Conservation (phyloP, 1,284 basidiomycete genomes). For the Moesziomyces antarcticus region DNA sequence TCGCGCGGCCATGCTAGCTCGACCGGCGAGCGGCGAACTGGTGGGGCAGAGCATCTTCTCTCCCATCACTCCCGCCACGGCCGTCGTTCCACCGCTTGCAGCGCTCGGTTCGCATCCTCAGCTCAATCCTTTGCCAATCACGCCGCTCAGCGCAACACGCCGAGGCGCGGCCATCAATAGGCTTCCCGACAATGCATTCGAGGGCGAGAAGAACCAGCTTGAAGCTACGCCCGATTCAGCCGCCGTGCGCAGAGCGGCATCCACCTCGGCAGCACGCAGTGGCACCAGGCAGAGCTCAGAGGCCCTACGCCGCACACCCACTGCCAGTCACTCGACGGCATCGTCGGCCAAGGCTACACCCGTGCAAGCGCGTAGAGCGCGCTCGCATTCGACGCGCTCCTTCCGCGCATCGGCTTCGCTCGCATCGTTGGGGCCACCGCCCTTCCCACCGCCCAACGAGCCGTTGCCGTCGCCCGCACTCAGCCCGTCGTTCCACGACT, state of each 20-base stretch:
- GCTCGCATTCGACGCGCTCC: slow-evolving; percentile 28
- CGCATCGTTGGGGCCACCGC: slow-evolving; percentile 37
- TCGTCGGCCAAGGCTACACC: slow-evolving; percentile 13
- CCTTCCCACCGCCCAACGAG: slow-evolving; percentile 45
- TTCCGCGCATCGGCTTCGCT: slow-evolving; percentile 32
- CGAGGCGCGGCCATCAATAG: slow-evolving; percentile 31
- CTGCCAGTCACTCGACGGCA: slow-evolving; percentile 11
- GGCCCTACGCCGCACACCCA: slow-evolving; percentile 30
- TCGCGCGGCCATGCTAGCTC: neutral
- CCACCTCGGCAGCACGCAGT: slow-evolving; percentile 18
- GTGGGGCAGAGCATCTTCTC: slow-evolving; percentile 36
- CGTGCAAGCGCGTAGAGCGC: slow-evolving; percentile 23
- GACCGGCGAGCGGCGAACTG: slow-evolving; percentile 12
- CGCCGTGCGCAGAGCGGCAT: slow-evolving; percentile 25
- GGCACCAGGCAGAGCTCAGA: slow-evolving; percentile 14
- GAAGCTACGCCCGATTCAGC: slow-evolving; percentile 11
- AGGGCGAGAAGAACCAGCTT: neutral
- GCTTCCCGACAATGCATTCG: neutral
- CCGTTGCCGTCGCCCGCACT: slow-evolving; percentile 37
- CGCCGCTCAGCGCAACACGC: slow-evolving; percentile 48
- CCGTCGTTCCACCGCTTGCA: slow-evolving; percentile 1
- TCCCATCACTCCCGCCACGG: slow-evolving; percentile 34
- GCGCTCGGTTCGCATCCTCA: slow-evolving; percentile 11
- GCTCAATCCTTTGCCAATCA: slow-evolving; percentile 28
- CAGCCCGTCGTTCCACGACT: slow-evolving; percentile 32